phyloP scores from a whole-genome alignment of 495 filamentous ascomycete species.

The Aspergillus kassunensis region DNA sequence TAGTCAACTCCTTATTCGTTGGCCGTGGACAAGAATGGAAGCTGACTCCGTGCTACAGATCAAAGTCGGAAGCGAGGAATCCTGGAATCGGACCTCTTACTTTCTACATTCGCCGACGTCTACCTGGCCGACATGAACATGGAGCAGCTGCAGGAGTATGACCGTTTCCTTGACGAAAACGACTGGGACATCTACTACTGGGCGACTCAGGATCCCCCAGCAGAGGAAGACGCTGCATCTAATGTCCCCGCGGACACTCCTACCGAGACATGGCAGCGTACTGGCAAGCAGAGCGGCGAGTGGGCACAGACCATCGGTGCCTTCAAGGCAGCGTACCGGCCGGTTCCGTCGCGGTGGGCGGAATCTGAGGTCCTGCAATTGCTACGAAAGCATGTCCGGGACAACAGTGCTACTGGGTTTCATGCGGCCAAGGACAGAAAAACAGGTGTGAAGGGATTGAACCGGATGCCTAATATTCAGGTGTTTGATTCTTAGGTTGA shows the following conservation, averaged over 20 bases:
- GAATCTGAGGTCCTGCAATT: constrained; percentile 72
- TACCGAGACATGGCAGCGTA: constrained; percentile 53
- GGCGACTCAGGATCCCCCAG: constrained; percentile 82
- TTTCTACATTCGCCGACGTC: constrained; percentile 88
- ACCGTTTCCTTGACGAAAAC: constrained; percentile 95
- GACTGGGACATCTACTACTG: constrained; percentile 99
- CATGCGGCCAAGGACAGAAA: constrained; percentile 46
- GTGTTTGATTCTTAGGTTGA: constrained; percentile 33
- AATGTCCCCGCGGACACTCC: constrained; percentile 34
- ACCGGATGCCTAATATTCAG: constrained; percentile 51
- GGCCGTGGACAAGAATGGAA: no score
- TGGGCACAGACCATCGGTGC: constrained; percentile 96
- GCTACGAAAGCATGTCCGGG: constrained; percentile 74
- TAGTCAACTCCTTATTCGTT: no score
- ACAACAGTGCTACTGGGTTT: constrained; percentile 51
- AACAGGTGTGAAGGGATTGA: constrained; percentile 44
- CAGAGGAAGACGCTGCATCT: constrained; percentile 38
- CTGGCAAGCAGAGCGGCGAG: constrained; percentile 62
- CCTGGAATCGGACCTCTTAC: constrained; percentile 90
- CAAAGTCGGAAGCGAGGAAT: constrained; percentile 96
- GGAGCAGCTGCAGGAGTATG: constrained; percentile 76
- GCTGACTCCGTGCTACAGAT: constrained; percentile 49
- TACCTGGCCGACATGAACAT: constrained; percentile 69
- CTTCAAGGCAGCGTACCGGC: constrained; percentile 89
- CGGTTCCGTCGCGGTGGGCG: constrained; percentile 80